Percentiles rank a stretch among this genome's conserved stretches.
Evolutionary conservation across 2,329 filamentous ascomycete species (phyloP).

Genomic region (Xylariaceae sp.): DNA sequence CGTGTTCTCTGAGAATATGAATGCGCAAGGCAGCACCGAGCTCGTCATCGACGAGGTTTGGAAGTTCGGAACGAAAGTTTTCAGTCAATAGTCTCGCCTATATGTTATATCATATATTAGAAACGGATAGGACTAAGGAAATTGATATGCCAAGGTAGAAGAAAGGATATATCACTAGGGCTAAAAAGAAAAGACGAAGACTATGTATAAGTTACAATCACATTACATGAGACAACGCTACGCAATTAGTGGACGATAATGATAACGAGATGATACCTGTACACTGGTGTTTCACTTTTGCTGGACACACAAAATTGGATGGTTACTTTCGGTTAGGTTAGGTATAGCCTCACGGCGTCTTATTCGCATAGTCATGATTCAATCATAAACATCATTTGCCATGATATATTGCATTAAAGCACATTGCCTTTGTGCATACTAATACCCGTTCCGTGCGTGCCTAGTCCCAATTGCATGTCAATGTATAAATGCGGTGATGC

Average conservation of each 20-base stretch:
- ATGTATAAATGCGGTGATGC: background rate
- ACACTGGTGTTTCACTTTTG: slow-evolving; percentile 6
- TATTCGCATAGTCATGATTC: background rate
- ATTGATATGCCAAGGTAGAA: background rate
- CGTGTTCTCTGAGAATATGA: slow-evolving; percentile 65
- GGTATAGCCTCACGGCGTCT: slow-evolving; percentile 13
- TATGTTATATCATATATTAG: slow-evolving; percentile 18
- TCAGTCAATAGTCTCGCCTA: slow-evolving; percentile 31
- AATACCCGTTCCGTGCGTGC: background rate
- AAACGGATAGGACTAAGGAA: background rate
- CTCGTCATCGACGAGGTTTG: slow-evolving; percentile 77
- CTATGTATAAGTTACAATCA: no score
- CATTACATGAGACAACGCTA: no score
- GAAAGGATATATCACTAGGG: slow-evolving; percentile 13
- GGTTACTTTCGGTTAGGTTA: slow-evolving; percentile 6
- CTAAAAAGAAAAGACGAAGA: slow-evolving; percentile 5
- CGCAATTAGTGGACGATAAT: background rate
- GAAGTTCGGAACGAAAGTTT: slow-evolving; percentile 73
- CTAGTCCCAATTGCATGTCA: background rate
- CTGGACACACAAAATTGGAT: background rate
- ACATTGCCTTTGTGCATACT: background rate
- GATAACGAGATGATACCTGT: slow-evolving; percentile 9
- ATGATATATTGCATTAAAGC: slow-evolving; percentile 3
- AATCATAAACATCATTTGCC: background rate
- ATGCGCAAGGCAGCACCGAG: slow-evolving; percentile 50